Base-by-base conservation (phyloP, 2,329 filamentous ascomycete species). In the Claviceps maximensis region DNA sequence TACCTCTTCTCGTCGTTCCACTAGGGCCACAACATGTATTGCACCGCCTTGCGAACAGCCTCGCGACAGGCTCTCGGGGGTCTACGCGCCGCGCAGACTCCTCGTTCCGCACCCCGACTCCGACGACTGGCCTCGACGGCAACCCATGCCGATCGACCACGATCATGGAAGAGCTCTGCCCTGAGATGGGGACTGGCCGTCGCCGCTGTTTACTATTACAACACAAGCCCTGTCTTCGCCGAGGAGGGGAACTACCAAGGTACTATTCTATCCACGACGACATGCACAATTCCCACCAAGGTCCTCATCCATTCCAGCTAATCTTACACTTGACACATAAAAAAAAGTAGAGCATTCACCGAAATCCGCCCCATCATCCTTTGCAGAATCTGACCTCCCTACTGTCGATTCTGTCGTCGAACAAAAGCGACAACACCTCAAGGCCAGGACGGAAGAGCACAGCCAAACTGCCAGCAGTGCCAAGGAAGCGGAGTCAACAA, bases 131-230 rank as follows among this genome's bases (percentile, higher is more conserved):
- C 74, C 57, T 79, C 76, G 53, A 79, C 71, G 10, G 17, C 45
- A 7, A 55, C 65, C 13, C 67, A 84, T 3, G 75, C 80, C 58
- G 73, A 80, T 63, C 87, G 82, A 71, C 81, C 81, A 62, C 75
- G 88, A 67, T 86, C 83, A 66, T 95, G 88, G 87, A 95, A 90
- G 77, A 85, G 82, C 67, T 76, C 82, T 50, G 77, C 76, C 4
- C 67, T 80, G 62, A 79, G 91, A 73, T 85, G 89, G 80, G 87
- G 82, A 58, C 65, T 93, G 53, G 90, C 88, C 0, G 76, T 74
- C 55, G 88, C 78, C 21, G 82, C 84, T 47, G 72, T 97, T 49
- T 98, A 97, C 73, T 96, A 87, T 70, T 98, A 97, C 70, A 95
- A 89, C 74, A 96, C 89, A 8, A 91, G 85, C 63, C 79, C 83